Conservation (phyloP, 305 asterid species). For the Fraxinus ornus region DNA sequence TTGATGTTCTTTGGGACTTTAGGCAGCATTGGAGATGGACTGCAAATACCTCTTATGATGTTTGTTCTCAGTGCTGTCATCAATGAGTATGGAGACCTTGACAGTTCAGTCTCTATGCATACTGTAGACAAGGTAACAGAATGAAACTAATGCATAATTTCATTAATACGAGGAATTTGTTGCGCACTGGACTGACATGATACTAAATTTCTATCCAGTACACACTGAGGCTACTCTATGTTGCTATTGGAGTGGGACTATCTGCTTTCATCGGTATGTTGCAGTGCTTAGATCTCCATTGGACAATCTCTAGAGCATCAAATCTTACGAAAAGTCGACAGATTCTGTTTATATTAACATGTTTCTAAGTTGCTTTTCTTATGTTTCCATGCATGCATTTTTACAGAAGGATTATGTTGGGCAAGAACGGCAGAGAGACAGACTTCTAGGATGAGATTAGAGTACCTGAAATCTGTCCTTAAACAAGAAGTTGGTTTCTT, state of each 20-base stretch:
- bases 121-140: conserved; percentile 57
- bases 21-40: conserved; percentile 88
- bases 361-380: background rate
- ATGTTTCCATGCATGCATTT: background rate
- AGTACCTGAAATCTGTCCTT: conserved; percentile 71
- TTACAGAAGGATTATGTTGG: conserved; percentile 77
- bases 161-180: background rate
- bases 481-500: conserved; percentile 81
- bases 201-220: conserved; percentile 42
- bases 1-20: conserved; percentile 64
- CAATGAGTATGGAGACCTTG: conserved; percentile 52
- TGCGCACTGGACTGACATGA: background rate
- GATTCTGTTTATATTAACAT: background rate
- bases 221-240: conserved; percentile 63
- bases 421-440: conserved; percentile 92
- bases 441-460: conserved; percentile 70
- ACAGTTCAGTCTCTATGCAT: conserved; percentile 26
- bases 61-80: conserved; percentile 68
- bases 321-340: background rate
- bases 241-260: conserved; percentile 74
- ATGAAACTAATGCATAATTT: background rate
- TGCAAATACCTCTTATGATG: conserved; percentile 79
- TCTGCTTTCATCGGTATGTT: conserved; percentile 76
- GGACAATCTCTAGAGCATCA: background rate
- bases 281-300: background rate